Percentiles rank a stretch among this genome's conserved stretches.
Evolutionary conservation across 2,329 filamentous ascomycete genomes (phyloP).

Genomic region (Aspergillus phoenicis): DNA sequence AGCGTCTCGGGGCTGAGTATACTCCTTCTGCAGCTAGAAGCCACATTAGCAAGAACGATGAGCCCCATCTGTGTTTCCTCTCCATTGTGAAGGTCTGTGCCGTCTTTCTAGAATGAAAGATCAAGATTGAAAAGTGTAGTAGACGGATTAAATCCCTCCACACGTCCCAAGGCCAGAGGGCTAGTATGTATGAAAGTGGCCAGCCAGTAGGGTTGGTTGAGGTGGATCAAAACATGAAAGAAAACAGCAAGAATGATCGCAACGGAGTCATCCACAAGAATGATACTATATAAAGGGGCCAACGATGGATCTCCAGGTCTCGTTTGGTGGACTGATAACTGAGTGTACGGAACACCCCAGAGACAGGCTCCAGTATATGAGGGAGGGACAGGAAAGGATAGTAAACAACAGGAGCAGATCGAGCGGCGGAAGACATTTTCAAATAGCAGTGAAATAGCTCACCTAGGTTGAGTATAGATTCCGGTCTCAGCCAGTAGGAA

Average conservation of each 20-base stretch:
- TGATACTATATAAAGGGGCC: not conserved
- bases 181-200: not conserved
- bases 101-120: not conserved
- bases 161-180: not conserved
- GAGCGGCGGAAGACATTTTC: conserved; percentile 4
- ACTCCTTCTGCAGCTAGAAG: conserved; percentile 34
- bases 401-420: not conserved
- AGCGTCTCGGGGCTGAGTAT: conserved; percentile 27
- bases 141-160: not conserved
- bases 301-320: not conserved
- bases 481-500: conserved; percentile 19
- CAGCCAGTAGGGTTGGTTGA: not conserved
- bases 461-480: conserved; percentile 20
- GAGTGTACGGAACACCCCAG: not conserved
- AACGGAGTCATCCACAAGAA: not conserved
- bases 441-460: conserved; percentile 17
- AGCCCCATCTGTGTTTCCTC: conserved; percentile 25
- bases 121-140: not conserved
- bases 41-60: conserved; percentile 40
- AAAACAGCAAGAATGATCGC: not conserved
- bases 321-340: not conserved
- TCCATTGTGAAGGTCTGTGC: conserved; percentile 23
- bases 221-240: not conserved
- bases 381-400: not conserved
- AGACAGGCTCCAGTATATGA: not conserved